Evolutionary conservation across 2,329 filamentous ascomycete genomes (phyloP), one percentile per base, ranked within the genome.

Genomic region (Colletotrichum euphorbiae): DNA sequence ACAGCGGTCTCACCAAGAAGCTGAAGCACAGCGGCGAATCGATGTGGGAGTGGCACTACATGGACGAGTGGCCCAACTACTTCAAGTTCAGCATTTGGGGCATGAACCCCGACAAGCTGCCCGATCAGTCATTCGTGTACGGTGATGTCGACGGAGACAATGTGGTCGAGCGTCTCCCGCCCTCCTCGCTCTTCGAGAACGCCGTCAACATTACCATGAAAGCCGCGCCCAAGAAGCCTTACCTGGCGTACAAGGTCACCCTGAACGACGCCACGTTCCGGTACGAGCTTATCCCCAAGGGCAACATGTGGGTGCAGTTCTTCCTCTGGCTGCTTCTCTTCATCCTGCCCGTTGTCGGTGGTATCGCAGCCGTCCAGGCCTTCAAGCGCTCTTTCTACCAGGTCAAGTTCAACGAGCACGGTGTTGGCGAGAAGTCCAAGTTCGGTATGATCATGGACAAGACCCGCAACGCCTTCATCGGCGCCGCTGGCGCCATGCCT

Each of bases 71-170:
- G 84, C 89, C 89, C 12, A 84, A 85, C 6, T 78, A 84, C 54
- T 85, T 88, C 68, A 88, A 90, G 73, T 78, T 90, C 69, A 91
- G 90, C 71, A 81, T 89, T 7, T 91, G 89, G 89, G 89, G 89
- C 59, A 87, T 90, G 75, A 89, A 90, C 72, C 83, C 85, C 0
- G 84, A 90, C 75, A 87, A 88, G 21, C 77, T 85, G 72, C 89
- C 89, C 0, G 89, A 91, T 75, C 82, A 88, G 70, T 84, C 84
- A 4, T 83, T 69, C 43, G 13, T 81, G 62, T 83, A 89, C 2
- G 89, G 89, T 21, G 89, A 91, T 74, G 83, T 89, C 13, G 86
- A 91, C 72, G 80, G 80, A 28, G 88, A 91, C 73, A 81, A 81
- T 3, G 80, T 91, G 6, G 77, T 90, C 19, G 89, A 91, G 74